Percentiles rank a stretch among this genome's conserved stretches.
Conservation (phyloP, 148 eudicot species). For the Rhododendron griersonianum region DNA sequence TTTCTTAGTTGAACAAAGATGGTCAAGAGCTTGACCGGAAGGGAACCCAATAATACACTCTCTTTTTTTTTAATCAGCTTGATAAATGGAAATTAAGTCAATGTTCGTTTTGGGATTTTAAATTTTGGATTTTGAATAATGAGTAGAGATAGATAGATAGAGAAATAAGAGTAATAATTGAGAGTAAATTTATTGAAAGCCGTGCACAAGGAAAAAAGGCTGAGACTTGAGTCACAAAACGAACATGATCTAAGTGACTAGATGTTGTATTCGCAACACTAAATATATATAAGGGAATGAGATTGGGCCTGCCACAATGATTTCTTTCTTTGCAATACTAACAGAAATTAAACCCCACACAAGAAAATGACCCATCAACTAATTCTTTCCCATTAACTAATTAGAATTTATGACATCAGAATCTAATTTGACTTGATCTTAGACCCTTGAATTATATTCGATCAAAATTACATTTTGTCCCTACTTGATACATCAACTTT, state of each 20-base stretch:
- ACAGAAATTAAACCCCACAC: not conserved
- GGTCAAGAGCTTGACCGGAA: not conserved
- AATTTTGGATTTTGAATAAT: too few species aligned
- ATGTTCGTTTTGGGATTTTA: too few species aligned
- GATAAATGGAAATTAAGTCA: too few species aligned
- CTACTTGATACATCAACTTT: conserved; percentile 2
- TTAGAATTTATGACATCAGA: not conserved
- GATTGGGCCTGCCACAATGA: conserved; percentile 6
- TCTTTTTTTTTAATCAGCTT: too few species aligned
- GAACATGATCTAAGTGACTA: conserved; percentile 1
- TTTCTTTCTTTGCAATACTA: conserved; percentile 3
- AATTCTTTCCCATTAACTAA: not conserved
- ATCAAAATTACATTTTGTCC: not conserved
- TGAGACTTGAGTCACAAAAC: too few species aligned
- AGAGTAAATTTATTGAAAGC: too few species aligned
- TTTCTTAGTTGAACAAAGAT: not conserved
- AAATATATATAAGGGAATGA: not conserved
- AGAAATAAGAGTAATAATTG: too few species aligned
- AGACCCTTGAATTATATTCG: not conserved
- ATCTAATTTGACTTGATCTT: not conserved
- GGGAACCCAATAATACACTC: not conserved
- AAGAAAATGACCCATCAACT: conserved; percentile 4
- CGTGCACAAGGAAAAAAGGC: too few species aligned
- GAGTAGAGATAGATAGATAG: too few species aligned
- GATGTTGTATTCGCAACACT: not conserved